Conservation (phyloP, 345 rosid genomes). For the Mercurialis annua region DNA sequence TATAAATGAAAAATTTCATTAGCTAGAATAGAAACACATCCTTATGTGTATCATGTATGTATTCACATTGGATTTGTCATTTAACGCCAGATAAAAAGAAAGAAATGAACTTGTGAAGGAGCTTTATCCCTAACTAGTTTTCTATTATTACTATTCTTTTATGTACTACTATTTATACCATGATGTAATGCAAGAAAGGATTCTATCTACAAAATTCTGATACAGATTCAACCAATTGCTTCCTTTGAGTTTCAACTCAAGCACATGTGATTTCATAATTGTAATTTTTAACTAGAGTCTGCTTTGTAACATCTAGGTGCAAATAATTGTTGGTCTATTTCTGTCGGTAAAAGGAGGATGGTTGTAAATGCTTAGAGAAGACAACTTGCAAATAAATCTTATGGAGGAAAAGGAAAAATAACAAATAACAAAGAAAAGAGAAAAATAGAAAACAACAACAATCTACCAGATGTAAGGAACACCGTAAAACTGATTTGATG, state of each 20-base stretch:
- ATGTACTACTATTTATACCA: neutral
- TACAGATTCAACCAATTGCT: neutral
- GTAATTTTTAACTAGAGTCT: neutral
- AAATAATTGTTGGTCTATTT: neutral
- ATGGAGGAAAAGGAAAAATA: too few relatives aligned
- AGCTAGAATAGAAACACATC: neutral
- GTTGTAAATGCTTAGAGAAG: neutral
- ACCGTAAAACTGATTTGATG: slow-evolving; percentile 68
- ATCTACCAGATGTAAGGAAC: slow-evolving; percentile 73
- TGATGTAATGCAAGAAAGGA: neutral
- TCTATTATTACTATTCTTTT: neutral
- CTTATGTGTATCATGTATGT: too few relatives aligned
- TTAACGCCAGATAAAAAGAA: neutral
- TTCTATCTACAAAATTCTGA: neutral
- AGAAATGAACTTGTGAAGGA: neutral
- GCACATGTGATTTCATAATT: neutral
- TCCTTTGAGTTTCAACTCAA: neutral
- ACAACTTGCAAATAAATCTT: neutral
- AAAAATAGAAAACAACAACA: slow-evolving; percentile 8
- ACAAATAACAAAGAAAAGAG: too few relatives aligned
- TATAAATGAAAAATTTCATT: neutral
- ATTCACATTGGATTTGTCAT: neutral
- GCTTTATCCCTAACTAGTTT: neutral
- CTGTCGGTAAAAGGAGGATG: neutral
- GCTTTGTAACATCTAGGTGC: neutral